A percentile compares a stretch with the other conserved stretches of the same genome.
phyloP scores from a whole-genome alignment of 1,284 basidiomycete genomes.

The Termitomyces sp. region DNA sequence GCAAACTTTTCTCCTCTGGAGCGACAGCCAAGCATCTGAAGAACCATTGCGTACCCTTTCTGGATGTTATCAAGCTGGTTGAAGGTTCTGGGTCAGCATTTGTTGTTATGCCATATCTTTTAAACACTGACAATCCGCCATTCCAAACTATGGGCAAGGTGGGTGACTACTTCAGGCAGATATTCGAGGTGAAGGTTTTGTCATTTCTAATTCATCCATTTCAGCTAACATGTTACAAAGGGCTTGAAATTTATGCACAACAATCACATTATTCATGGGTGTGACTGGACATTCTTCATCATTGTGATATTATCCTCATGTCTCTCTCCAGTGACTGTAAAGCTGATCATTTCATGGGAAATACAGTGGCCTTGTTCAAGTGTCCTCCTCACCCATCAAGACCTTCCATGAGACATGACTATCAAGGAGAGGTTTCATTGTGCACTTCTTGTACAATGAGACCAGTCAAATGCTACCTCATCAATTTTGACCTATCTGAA shows the following conservation, averaged over 20 bases:
- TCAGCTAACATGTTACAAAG: constrained; percentile 17
- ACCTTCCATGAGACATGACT: constrained; percentile 17
- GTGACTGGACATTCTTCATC: neutral
- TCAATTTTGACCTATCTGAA: constrained; percentile 22
- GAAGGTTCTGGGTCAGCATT: constrained; percentile 17
- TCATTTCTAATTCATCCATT: neutral
- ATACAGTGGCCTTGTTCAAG: constrained; percentile 23
- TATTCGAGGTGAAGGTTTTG: constrained; percentile 22
- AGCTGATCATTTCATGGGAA: constrained; percentile 33
- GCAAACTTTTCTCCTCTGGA: constrained; percentile 13
- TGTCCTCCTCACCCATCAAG: constrained; percentile 23
- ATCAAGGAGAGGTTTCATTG: constrained; percentile 15
- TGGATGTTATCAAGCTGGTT: constrained; percentile 23
- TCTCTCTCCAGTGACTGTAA: constrained; percentile 32
- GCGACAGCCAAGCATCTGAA: constrained; percentile 18
- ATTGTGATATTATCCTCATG: neutral
- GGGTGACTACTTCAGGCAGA: constrained; percentile 25
- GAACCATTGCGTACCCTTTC: constrained; percentile 32
- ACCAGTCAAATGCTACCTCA: constrained; percentile 28
- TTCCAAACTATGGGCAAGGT: constrained; percentile 29
- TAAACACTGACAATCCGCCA: constrained; percentile 13
- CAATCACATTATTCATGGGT: constrained; percentile 34
- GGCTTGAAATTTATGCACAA: constrained; percentile 36
- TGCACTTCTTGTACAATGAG: constrained; percentile 23
- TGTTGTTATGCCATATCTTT: constrained; percentile 28